Base-by-base conservation (phyloP, 129 eudicot species). In the Sambucus nigra region DNA sequence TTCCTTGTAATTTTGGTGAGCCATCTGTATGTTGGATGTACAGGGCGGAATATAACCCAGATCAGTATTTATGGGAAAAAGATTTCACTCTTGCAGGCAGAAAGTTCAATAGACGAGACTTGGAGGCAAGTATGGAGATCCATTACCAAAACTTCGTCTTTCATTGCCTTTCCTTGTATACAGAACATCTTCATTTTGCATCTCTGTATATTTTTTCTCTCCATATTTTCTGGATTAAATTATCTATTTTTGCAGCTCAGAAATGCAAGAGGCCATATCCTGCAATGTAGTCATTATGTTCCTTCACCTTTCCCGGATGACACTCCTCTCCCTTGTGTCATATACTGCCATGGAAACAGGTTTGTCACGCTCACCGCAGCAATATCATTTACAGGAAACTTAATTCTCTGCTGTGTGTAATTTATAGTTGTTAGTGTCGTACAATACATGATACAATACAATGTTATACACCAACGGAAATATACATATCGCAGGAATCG, bases 311-410 rank as follows among this genome's bases (percentile, higher is more conserved):
- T 64, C 50, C 94, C 89, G 4, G 84, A 72, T 21, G 70, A 68
- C 21, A 63, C 75, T 24, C 62, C 82, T 50, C 94, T 91, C 53
- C 99, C 99, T 13, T 86, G 96, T 77, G 99, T 92, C 39, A 64
- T 91, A 58, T 91, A 91, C 82, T 91, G 99, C 76, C 99, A 92
- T 49, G 99, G 99, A 54, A 92, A 92, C 87, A 92, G 97, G 97
- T 84, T 38, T 61, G 26, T 44, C 39, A 14, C 25, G 31, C 23
- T 25, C 39, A 26, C 14, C 45, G 28, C 22, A 41, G 55, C 9
- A 25, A 47, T 59, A 5, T 42, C n/a, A 42, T 28, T 45, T 26
- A 15, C 8, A 38, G 32, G 12, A 35, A 35, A 35, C 42, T 35
- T 35, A 5, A 51, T 1, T 15, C 57, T 51, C 19, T 35, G 12